These are phyloP conservation scores for Spizellomyces sp. DNA, from an alignment of 192 early-diverging fungal genomes.

Conservation along the genomic window DNA sequence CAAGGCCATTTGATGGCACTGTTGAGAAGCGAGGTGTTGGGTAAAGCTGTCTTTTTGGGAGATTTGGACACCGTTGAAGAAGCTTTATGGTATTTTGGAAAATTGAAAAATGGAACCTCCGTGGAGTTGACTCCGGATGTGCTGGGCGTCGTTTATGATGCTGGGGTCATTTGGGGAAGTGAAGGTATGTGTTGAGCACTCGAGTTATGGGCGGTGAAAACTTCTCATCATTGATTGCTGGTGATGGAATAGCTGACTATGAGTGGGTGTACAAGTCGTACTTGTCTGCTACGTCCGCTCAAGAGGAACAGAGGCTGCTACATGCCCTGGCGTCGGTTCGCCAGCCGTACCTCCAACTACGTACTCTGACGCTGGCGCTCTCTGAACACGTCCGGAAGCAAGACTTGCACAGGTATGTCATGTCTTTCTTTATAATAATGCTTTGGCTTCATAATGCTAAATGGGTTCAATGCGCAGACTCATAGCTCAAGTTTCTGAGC, in stretches of 20 bases:
- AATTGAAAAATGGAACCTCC: slow-evolving; percentile 1
- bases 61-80: slow-evolving; percentile 12
- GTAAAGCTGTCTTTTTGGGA: slow-evolving; percentile 25
- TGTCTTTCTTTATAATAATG: neutral
- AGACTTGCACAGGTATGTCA: neutral
- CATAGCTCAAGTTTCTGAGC: slow-evolving; percentile 23
- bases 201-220: neutral
- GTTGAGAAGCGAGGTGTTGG: slow-evolving; percentile 27
- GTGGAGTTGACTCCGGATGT: slow-evolving; percentile 28
- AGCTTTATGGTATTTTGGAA: slow-evolving; percentile 31
- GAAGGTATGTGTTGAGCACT: neutral
- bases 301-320: slow-evolving; percentile 33
- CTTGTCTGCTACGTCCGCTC: slow-evolving; percentile 29
- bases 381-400: slow-evolving; percentile 30
- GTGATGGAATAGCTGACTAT: slow-evolving; percentile 23
- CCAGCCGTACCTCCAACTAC: slow-evolving; percentile 21
- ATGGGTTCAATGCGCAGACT: neutral
- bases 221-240: neutral
- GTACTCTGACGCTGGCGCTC: slow-evolving; percentile 30
- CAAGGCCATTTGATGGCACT: slow-evolving; percentile 23
- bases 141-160: slow-evolving; percentile 37
- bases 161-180: slow-evolving; percentile 38
- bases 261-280: slow-evolving; percentile 34
- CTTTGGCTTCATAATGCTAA: too few species aligned
- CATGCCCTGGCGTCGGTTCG: slow-evolving; percentile 29